phyloP scores from a whole-genome alignment of 2,329 filamentous ascomycete genomes.

The Exophiala spinifera region DNA sequence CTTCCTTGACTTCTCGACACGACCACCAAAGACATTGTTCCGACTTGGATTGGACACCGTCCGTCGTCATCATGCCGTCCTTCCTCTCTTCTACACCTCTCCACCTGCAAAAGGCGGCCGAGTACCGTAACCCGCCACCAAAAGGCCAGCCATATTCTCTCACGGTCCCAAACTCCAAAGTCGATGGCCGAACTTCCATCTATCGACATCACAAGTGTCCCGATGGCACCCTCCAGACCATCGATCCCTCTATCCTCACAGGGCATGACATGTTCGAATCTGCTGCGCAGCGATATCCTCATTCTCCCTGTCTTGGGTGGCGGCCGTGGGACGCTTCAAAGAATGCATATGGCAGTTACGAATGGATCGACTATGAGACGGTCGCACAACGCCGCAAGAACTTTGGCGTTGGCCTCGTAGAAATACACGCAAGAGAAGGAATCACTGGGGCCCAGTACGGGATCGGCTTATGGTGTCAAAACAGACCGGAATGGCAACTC shows the following conservation, averaged over 20 bases:
- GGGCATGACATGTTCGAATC: constrained; percentile 78
- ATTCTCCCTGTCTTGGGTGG: constrained; percentile 68
- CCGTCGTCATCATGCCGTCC: constrained; percentile 36
- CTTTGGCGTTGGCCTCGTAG: constrained; percentile 79
- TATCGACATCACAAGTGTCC: constrained; percentile 81
- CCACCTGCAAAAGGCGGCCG: constrained; percentile 41
- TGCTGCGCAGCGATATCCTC: constrained; percentile 36
- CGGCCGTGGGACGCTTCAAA: constrained; percentile 73
- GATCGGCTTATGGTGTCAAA: constrained; percentile 81
- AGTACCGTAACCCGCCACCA: constrained; percentile 62
- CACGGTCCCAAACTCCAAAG: constrained; percentile 69
- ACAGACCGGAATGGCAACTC: constrained; percentile 86
- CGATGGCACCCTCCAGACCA: constrained; percentile 68
- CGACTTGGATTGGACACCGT: too few species aligned
- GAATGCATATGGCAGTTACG: constrained; percentile 71
- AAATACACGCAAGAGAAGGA: constrained; percentile 72
- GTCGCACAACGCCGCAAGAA: constrained; percentile 76
- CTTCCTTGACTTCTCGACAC: neutral
- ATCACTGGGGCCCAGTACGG: constrained; percentile 66
- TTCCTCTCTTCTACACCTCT: constrained; percentile 33
- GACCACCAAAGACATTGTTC: too few species aligned
- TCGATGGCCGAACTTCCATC: constrained; percentile 67
- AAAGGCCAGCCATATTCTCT: constrained; percentile 76
- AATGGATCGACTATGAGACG: constrained; percentile 79
- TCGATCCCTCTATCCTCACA: constrained; percentile 68